These are phyloP conservation scores for Phytophthora agathidicida DNA, from an alignment of 352 stramenopile genomes.

Conservation along the genomic window DNA sequence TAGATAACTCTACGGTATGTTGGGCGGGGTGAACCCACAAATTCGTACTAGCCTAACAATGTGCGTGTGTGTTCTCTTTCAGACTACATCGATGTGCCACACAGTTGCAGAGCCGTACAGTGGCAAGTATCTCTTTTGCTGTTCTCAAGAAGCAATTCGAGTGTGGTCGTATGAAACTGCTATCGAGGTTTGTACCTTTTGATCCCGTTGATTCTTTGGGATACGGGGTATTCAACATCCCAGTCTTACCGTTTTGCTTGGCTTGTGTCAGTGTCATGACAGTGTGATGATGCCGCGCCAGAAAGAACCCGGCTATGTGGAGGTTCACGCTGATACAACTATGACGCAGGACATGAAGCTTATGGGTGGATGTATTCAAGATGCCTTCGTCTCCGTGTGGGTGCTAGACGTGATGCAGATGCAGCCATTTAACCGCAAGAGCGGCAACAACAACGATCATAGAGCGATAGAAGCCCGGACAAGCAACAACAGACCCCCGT, in stretches of 20 bases:
- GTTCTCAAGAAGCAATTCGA: conserved; percentile 75
- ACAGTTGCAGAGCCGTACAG: conserved; percentile 77
- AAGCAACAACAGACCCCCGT: conserved; percentile 14
- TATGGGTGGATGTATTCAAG: conserved; percentile 80
- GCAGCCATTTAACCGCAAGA: conserved; percentile 59
- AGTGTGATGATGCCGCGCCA: conserved; percentile 62
- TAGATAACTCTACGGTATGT: conserved; percentile 73
- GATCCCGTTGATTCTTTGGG: not conserved
- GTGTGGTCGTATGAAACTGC: conserved; percentile 88
- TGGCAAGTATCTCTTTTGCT: conserved; percentile 82
- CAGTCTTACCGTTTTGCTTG: conserved; percentile 1
- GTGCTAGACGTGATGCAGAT: conserved; percentile 77
- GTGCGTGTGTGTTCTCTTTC: not conserved
- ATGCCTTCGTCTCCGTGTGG: conserved; percentile 86
- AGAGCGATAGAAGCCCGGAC: conserved; percentile 11
- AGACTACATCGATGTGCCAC: conserved; percentile 87
- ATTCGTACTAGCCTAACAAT: no score
- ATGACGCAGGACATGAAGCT: conserved; percentile 87
- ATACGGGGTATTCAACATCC: no score
- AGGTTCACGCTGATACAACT: conserved; percentile 70
- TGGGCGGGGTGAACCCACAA: not conserved
- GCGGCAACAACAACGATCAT: conserved; percentile 12
- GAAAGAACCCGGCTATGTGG: conserved; percentile 58
- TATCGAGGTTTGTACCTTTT: conserved; percentile 54
- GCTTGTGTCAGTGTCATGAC: conserved; percentile 67